phyloP scores from a whole-genome alignment of 768 basidiomycete genomes.

The Suillus placidus region DNA sequence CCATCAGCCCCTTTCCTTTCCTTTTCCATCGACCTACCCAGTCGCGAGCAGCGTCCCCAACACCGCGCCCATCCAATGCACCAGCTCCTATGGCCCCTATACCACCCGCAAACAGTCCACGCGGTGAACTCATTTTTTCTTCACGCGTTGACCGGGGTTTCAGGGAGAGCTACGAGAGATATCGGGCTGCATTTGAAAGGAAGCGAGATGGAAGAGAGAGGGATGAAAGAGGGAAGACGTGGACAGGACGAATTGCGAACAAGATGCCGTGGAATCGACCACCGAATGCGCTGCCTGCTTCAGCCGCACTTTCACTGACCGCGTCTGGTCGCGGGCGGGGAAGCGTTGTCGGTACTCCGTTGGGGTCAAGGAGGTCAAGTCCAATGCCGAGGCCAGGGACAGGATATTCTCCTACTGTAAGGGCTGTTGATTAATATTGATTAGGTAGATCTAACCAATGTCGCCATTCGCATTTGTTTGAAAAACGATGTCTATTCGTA shows the following conservation, averaged over 20 bases:
- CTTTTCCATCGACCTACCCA: constrained; percentile 36
- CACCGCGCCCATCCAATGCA: constrained; percentile 40
- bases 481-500: too few species aligned
- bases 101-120: constrained; percentile 85
- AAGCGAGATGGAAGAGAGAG: constrained; percentile 67
- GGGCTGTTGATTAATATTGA: constrained; percentile 14
- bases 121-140: constrained; percentile 96
- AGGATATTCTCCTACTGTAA: constrained; percentile 28
- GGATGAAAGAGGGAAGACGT: constrained; percentile 32
- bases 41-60: constrained; percentile 29
- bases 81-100: constrained; percentile 65
- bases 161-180: constrained; percentile 90
- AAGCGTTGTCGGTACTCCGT: constrained; percentile 33
- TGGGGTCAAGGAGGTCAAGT: constrained; percentile 36
- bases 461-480: neutral
- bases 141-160: constrained; percentile 82
- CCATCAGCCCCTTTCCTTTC: constrained; percentile 43
- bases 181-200: constrained; percentile 85
- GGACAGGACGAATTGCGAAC: constrained; percentile 32
- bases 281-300: constrained; percentile 11
- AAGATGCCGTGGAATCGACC: constrained; percentile 32
- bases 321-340: constrained; percentile 29
- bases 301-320: constrained; percentile 24
- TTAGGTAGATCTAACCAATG: neutral
- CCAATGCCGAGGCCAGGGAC: constrained; percentile 35